Percentiles rank a stretch among this genome's conserved stretches.
Conservation (phyloP, 2,329 filamentous ascomycete genomes). For the Byssoonygena ceratinophila region DNA sequence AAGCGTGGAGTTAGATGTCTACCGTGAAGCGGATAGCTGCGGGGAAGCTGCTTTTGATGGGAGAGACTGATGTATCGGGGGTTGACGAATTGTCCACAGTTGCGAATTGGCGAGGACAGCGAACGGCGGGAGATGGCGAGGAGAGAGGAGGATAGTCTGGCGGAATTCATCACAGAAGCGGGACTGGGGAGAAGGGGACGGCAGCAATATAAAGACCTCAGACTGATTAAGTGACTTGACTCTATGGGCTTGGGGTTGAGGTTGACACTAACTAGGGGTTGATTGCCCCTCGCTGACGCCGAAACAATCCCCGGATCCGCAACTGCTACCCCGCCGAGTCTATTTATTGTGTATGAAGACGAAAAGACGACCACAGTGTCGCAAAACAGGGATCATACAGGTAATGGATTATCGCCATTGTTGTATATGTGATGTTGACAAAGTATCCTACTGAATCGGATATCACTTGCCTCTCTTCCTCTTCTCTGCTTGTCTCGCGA, state of each 20-base stretch:
- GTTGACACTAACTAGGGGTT: background rate
- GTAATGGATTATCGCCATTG: background rate
- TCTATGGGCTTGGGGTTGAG: too few species aligned
- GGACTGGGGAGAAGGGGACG: background rate
- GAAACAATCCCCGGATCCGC: background rate
- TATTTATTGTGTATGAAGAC: too few species aligned
- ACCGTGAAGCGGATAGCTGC: background rate
- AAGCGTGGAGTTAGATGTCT: slow-evolving; percentile 1
- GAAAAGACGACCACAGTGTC: background rate
- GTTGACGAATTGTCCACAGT: background rate
- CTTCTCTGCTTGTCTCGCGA: slow-evolving; percentile 53
- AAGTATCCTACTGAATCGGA: too few species aligned
- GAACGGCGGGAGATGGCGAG: slow-evolving; percentile 7
- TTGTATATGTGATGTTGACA: background rate
- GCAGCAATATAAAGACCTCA: background rate
- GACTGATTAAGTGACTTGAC: too few species aligned
- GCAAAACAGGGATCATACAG: too few species aligned
- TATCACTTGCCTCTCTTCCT: background rate
- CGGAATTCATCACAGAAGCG: background rate
- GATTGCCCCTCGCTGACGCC: background rate
- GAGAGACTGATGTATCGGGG: background rate
- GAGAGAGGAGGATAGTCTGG: slow-evolving; percentile 5
- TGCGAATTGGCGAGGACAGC: background rate
- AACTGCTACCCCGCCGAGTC: background rate
- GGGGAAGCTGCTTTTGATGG: background rate